Conservation (phyloP, 306 rosid genomes). For the Benincasa hispida region DNA sequence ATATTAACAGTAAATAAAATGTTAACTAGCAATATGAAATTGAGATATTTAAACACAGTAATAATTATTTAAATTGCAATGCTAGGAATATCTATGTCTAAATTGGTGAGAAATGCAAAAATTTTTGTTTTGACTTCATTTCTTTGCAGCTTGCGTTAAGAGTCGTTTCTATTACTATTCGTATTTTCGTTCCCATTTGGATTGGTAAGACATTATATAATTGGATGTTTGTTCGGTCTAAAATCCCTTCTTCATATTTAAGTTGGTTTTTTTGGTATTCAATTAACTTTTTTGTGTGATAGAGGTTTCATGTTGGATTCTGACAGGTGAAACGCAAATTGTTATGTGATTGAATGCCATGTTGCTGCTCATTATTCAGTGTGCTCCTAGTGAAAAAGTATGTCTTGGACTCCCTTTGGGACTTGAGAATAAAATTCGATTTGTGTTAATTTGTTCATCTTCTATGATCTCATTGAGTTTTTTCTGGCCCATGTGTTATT, state of each 20-base stretch:
- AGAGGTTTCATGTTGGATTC: constrained; percentile 99
- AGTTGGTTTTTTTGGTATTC: constrained; percentile 4
- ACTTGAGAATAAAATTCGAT: constrained; percentile 3
- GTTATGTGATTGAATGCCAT: constrained; percentile 98
- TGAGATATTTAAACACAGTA: no score
- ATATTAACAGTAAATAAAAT: no score
- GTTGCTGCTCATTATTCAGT: constrained; percentile 62
- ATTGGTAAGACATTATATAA: constrained; percentile 51
- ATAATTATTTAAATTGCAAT: no score
- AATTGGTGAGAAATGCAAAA: background rate
- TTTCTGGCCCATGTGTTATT: constrained; percentile 14
- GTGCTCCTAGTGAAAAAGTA: constrained; percentile 97
- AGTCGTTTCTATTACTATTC: constrained; percentile 74
- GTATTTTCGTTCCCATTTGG: constrained; percentile 93
- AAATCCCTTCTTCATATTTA: constrained; percentile 9
- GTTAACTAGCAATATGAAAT: no score
- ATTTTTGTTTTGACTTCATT: constrained; percentile 17
- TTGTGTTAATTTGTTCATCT: background rate
- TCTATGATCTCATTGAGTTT: background rate
- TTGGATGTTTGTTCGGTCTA: constrained; percentile 2
- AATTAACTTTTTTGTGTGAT: constrained; percentile 27
- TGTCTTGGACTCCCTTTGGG: constrained; percentile 10
- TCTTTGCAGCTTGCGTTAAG: constrained; percentile 73
- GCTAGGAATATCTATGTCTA: no score
- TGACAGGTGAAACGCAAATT: constrained; percentile 95